Conservation (phyloP, 2,329 filamentous ascomycete genomes). For the Beauveria varroae region DNA sequence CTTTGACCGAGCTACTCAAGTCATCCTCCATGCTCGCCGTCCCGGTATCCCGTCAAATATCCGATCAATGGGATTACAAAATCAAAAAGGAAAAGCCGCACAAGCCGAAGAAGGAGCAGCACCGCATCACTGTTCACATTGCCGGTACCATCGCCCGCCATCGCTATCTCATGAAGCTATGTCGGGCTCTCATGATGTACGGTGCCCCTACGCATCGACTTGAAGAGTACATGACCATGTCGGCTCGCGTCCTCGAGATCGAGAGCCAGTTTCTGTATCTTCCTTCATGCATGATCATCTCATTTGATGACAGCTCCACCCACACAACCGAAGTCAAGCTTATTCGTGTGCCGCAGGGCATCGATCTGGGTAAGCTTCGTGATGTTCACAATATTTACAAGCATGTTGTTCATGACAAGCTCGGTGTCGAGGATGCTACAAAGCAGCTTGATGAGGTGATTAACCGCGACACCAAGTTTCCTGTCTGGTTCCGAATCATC, state of each 20-base stretch:
- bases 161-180: slow-evolving; percentile 76
- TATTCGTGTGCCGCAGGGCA: slow-evolving; percentile 58
- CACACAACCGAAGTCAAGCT: slow-evolving; percentile 78
- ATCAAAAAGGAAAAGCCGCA: slow-evolving; percentile 31
- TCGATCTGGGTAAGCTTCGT: slow-evolving; percentile 66
- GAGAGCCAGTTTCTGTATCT: slow-evolving; percentile 86
- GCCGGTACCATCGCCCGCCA: slow-evolving; percentile 69
- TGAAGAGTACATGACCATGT: slow-evolving; percentile 89
- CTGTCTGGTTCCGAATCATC: slow-evolving; percentile 48
- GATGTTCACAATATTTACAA: slow-evolving; percentile 76
- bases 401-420: slow-evolving; percentile 70
- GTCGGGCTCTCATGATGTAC: slow-evolving; percentile 79
- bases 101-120: slow-evolving; percentile 30
- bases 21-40: slow-evolving; percentile 46
- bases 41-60: slow-evolving; percentile 36
- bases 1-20: slow-evolving; percentile 44
- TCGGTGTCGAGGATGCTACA: slow-evolving; percentile 64
- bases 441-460: slow-evolving; percentile 50
- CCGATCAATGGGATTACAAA: slow-evolving; percentile 37
- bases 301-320: slow-evolving; percentile 67
- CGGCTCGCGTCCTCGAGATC: slow-evolving; percentile 78
- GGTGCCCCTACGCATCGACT: slow-evolving; percentile 86
- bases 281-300: slow-evolving; percentile 89
- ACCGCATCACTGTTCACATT: slow-evolving; percentile 49
- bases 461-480: slow-evolving; percentile 37